phyloP scores from a whole-genome alignment of 495 filamentous ascomycete genomes.

The Trichocladium antarcticum region DNA sequence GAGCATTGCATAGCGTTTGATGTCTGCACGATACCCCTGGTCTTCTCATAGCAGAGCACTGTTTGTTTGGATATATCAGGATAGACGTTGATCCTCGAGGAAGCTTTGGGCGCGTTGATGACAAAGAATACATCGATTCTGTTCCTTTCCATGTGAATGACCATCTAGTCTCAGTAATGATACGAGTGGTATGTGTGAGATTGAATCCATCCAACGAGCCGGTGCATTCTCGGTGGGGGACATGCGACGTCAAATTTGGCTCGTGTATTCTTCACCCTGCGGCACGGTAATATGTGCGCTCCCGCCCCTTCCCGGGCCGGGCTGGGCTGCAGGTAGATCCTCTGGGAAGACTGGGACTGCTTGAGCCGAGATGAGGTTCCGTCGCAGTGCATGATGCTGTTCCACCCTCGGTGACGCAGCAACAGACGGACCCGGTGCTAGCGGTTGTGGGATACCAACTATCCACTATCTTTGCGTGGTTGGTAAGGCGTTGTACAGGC shows the following conservation, averaged over 20 bases:
- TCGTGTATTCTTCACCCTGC: not conserved
- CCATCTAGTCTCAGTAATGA: too few species aligned
- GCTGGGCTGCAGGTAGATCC: constrained; percentile 1
- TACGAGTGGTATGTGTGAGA: too few species aligned
- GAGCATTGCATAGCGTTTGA: constrained; percentile 5
- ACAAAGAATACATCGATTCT: too few species aligned
- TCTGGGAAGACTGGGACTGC: not conserved
- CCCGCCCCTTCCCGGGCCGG: not conserved
- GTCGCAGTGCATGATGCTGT: constrained; percentile 1
- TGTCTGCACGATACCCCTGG: constrained; percentile 6
- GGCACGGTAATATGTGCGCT: constrained; percentile 1
- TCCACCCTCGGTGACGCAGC: not conserved
- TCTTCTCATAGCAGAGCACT: not conserved
- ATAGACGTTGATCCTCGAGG: not conserved
- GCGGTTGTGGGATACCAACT: too few species aligned
- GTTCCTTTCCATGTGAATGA: too few species aligned
- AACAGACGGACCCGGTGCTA: not conserved
- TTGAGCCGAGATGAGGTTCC: not conserved
- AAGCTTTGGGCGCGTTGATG: too few species aligned
- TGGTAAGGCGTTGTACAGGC: too few species aligned
- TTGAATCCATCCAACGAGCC: too few species aligned
- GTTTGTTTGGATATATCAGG: not conserved
- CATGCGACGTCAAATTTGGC: too few species aligned
- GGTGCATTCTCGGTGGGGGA: too few species aligned
- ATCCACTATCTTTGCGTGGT: too few species aligned